A percentile compares a stretch with the other conserved stretches of the same genome.
phyloP scores from a whole-genome alignment of 2,329 filamentous ascomycete species.

The Ophiognomonia clavigignenti-juglandacearum region DNA sequence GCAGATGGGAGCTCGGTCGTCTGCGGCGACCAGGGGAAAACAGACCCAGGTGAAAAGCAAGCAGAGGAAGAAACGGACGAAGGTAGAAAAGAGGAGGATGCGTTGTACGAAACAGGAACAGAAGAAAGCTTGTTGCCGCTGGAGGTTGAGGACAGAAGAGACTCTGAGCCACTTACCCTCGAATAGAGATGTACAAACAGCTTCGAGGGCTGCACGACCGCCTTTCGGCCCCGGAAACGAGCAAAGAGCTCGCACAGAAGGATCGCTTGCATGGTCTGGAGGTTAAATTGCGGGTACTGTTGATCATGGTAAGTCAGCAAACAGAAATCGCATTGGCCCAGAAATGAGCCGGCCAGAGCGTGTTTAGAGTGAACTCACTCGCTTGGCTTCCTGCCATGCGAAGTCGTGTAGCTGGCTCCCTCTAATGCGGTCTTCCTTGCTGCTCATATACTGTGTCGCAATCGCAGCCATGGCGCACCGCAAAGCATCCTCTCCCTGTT shows the following conservation, averaged over 20 bases:
- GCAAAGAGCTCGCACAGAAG: slow-evolving; percentile 51
- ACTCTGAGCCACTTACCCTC: slow-evolving; percentile 41
- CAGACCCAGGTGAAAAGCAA: slow-evolving; percentile 6
- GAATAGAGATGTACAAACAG: slow-evolving; percentile 47
- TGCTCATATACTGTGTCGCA: slow-evolving; percentile 45
- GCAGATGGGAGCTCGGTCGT: slow-evolving; percentile 7
- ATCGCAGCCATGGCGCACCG: slow-evolving; percentile 54
- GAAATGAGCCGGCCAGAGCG: no score
- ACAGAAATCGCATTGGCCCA: no score
- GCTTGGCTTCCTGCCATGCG: slow-evolving; percentile 44
- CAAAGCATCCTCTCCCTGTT: slow-evolving; percentile 38
- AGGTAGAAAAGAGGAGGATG: slow-evolving; percentile 20
- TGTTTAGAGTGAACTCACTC: slow-evolving; percentile 35
- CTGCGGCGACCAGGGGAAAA: slow-evolving; percentile 13
- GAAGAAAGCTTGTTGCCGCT: slow-evolving; percentile 25
- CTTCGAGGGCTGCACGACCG: slow-evolving; percentile 41
- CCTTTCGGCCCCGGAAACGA: slow-evolving; percentile 49
- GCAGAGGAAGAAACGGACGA: slow-evolving; percentile 17
- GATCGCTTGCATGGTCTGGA: slow-evolving; percentile 49
- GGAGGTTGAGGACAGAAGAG: slow-evolving; percentile 27
- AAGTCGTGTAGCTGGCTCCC: slow-evolving; percentile 47
- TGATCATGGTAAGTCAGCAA: slow-evolving; percentile 13
- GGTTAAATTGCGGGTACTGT: slow-evolving; percentile 43
- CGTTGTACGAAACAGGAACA: slow-evolving; percentile 19
- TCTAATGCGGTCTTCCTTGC: slow-evolving; percentile 44